Evolutionary conservation across 106 monocot species (phyloP), one percentile per base, ranked within the genome.

Genomic region (Triglochin maritima): DNA sequence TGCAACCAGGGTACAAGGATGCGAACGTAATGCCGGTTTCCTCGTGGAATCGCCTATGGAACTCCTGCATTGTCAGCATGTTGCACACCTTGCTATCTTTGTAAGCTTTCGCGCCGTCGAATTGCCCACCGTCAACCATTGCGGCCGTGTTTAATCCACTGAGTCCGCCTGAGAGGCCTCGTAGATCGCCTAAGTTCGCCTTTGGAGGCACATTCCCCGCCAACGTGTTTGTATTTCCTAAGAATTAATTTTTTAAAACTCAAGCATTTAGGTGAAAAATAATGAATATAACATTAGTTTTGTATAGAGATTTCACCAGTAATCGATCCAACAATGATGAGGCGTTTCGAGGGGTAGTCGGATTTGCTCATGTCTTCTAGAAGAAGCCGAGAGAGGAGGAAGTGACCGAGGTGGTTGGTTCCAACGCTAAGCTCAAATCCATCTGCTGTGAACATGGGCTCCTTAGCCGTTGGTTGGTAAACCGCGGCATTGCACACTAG

Each of bases 51-150:
- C 89, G 73, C 66, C 84, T 52, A 73, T 94, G 93, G 75, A 94
- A 94, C 72, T 94, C 93, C 69, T 94, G 93, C 93, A 94, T 94
- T 74, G 76, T 89, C 44, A 94, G 82, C 93, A 94, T 94, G 80
- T 94, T 94, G 82, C 93, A 94, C 13, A 94, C 93, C 74, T 94
- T 94, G 80, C 93, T 94, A 79, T 94, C 93, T 74, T 94, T 94
- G 82, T 94, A 94, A 0, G 93, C 93, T 78, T 94, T 94, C 0
- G 93, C 93, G 2, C 93, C 93, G 29, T 89, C 89, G 55, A 89
- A 94, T 16, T 75, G 64, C 3, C 84, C 84, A 2, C 93, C 93
- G 51, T 94, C 86, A 71, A 94, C 89, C 93, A 94, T 94, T 62
- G 84, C 52, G 4, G 93, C 81, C 0, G 74, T 70, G 5, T 65